Base-by-base conservation (phyloP, 352 stramenopile species). In the Aphanomyces euteiches region DNA sequence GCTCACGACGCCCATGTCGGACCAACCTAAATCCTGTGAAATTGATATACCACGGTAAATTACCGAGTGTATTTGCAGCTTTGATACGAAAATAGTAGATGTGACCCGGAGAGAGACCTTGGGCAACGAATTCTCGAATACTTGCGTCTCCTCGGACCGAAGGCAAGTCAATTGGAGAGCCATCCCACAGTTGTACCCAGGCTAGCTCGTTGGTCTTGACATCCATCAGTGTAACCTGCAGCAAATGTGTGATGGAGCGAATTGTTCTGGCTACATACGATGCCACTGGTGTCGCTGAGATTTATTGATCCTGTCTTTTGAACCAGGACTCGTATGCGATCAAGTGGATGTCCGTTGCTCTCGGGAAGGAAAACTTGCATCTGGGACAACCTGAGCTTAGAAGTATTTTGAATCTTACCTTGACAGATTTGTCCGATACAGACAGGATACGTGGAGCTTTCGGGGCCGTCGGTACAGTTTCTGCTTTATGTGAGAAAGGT, bases 61-160 rank as follows among this genome's bases (percentile, higher is more conserved):
- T 61, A 10, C 79, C 81, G 34, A 73, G 77, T 8, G 67, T 56
- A 56, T 89, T 89, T 58, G 47, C 74, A 13, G 76, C 79, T 56
- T 83, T 82, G 3, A 75, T 48, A 2, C 78, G 78, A 56, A 85
- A 83, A 65, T 80, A 82, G 41, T 89, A 89, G 6, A 87, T 72
- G 4, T 75, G 74, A 3, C 81, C 81, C 1, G 79, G 78, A 1
- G 75, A 15, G 4, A 89, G 67, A 1, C 78, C 79, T 3, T 56
- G 69, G 0, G 79, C 72, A 1, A 66, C 21, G 56, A 82, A 78
- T 38, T 84, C 69, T 41, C 77, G 81, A 54, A 72, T 69, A 37
- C 6, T 40, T 37, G 54, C 1, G 10, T 47, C 59, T 36, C 63
- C 5, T 8, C 39, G 37, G 15, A 37, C 8, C 12, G 12, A 7